Conservation (phyloP, 768 basidiomycete genomes). For the Termitomyces sp. region DNA sequence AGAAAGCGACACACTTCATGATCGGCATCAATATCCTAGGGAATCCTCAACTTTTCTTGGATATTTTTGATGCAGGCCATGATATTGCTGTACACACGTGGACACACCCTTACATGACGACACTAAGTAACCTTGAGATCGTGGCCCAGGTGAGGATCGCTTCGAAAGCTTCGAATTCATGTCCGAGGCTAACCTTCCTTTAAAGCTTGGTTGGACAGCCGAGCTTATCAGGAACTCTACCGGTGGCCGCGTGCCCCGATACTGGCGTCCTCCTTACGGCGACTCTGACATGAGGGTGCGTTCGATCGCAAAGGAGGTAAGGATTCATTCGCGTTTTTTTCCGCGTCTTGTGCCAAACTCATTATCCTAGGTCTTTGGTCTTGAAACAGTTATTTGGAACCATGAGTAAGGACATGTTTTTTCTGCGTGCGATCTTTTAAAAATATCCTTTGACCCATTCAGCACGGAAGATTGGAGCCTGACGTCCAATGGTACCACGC, state of each 20-base stretch:
- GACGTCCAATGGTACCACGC: conserved; percentile 40
- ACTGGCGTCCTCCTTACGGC: conserved; percentile 89
- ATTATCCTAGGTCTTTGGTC: conserved; percentile 56
- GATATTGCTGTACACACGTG: conserved; percentile 62
- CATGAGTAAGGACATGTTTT: conserved; percentile 56
- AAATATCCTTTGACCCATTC: neutral
- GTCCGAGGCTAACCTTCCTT: conserved; percentile 1
- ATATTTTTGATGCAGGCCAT: conserved; percentile 45
- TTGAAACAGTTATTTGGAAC: conserved; percentile 89
- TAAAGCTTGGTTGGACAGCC: conserved; percentile 75
- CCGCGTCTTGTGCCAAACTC: neutral
- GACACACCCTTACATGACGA: conserved; percentile 82
- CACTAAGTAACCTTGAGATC: conserved; percentile 64
- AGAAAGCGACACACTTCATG: conserved; percentile 84
- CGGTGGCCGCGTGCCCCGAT: conserved; percentile 66
- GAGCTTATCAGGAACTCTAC: conserved; percentile 78
- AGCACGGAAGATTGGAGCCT: conserved; percentile 82
- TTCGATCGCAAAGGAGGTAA: conserved; percentile 80
- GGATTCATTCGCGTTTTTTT: neutral
- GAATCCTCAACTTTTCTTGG: conserved; percentile 54
- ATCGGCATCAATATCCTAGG: conserved; percentile 77
- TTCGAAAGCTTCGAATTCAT: neutral
- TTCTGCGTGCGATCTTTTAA: neutral
- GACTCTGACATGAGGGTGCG: conserved; percentile 82
- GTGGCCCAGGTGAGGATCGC: conserved; percentile 54